Percentiles rank a stretch among this genome's conserved stretches.
phyloP scores from a whole-genome alignment of 139 green algal genomes.

The Chloropicon primus region DNA sequence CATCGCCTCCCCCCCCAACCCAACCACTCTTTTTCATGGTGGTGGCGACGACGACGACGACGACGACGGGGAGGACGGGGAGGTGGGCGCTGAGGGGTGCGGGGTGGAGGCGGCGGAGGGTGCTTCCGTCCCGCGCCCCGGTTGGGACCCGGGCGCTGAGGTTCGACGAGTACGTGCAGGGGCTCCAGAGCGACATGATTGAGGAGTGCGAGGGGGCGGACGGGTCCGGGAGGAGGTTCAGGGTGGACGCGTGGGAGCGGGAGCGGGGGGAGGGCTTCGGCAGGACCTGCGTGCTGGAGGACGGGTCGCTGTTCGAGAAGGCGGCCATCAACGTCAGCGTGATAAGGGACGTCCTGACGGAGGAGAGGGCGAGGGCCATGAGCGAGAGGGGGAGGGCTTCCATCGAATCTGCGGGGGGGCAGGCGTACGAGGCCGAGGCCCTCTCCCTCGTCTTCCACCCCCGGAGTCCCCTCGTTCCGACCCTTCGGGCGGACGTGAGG shows the following conservation, averaged over 20 bases:
- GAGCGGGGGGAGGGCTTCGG: conserved; percentile 45
- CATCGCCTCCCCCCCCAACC: too few species aligned
- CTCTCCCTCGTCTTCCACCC: background rate
- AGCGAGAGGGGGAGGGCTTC: background rate
- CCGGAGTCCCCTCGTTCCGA: background rate
- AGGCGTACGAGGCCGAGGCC: background rate
- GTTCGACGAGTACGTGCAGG: background rate
- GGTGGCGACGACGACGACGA: too few species aligned
- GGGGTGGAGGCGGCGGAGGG: too few species aligned
- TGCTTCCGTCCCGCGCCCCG: background rate
- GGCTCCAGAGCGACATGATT: background rate
- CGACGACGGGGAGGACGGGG: too few species aligned
- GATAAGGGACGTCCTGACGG: conserved; percentile 11
- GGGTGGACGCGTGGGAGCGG: background rate
- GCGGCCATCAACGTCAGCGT: conserved; percentile 23
- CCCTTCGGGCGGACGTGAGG: background rate
- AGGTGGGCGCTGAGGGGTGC: too few species aligned
- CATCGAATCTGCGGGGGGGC: background rate
- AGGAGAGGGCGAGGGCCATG: background rate
- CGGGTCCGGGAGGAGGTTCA: background rate
- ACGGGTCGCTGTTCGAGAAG: conserved; percentile 81
- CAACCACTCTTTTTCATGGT: too few species aligned
- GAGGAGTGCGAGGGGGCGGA: background rate
- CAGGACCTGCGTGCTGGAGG: conserved; percentile 85
- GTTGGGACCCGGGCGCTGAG: background rate